A percentile compares a stretch with the other conserved stretches of the same genome.
These are phyloP conservation scores for Polychaeton citri DNA, from an alignment of 2,329 filamentous ascomycete genomes.

Conservation along the genomic window DNA sequence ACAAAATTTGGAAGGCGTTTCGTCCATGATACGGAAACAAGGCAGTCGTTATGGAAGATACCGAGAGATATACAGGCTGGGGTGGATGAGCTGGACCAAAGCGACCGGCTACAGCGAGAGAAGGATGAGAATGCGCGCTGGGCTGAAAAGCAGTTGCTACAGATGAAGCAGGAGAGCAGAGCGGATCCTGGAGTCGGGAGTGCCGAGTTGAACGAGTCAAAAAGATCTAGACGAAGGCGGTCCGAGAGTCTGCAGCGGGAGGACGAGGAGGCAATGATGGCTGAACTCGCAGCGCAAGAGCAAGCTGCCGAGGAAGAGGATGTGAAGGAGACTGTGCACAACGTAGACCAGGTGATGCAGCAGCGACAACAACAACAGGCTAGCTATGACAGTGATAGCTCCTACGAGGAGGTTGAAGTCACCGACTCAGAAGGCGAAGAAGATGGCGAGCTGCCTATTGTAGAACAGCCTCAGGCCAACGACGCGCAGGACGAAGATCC, in stretches of 20 bases:
- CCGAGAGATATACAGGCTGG: slow-evolving; percentile 74
- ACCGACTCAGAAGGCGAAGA: slow-evolving; percentile 43
- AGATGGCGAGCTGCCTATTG: slow-evolving; percentile 18
- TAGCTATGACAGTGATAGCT: slow-evolving; percentile 49
- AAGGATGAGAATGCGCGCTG: slow-evolving; percentile 19
- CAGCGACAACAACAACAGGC: slow-evolving; percentile 19
- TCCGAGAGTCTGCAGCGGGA: slow-evolving; percentile 21
- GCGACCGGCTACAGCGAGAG: slow-evolving; percentile 58
- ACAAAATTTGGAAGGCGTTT: slow-evolving; percentile 84
- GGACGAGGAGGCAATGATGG: slow-evolving; percentile 22
- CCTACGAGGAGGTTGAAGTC: slow-evolving; percentile 64
- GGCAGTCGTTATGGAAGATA: slow-evolving; percentile 90
- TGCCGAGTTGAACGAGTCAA: not conserved
- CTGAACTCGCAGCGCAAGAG: slow-evolving; percentile 16
- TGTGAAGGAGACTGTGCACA: slow-evolving; percentile 46
- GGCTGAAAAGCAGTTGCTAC: slow-evolving; percentile 18
- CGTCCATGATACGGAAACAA: slow-evolving; percentile 74
- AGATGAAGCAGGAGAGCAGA: slow-evolving; percentile 11
- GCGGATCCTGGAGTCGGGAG: slow-evolving; percentile 4
- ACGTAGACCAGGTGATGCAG: slow-evolving; percentile 9
- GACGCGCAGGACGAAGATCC: slow-evolving; percentile 30
- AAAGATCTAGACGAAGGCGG: slow-evolving; percentile 6
- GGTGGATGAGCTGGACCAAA: slow-evolving; percentile 50
- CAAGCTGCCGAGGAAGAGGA: slow-evolving; percentile 41
- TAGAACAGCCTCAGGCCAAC: slow-evolving; percentile 33